phyloP scores from a whole-genome alignment of 2,329 filamentous ascomycete genomes.

The Colletotrichum eremochloae region DNA sequence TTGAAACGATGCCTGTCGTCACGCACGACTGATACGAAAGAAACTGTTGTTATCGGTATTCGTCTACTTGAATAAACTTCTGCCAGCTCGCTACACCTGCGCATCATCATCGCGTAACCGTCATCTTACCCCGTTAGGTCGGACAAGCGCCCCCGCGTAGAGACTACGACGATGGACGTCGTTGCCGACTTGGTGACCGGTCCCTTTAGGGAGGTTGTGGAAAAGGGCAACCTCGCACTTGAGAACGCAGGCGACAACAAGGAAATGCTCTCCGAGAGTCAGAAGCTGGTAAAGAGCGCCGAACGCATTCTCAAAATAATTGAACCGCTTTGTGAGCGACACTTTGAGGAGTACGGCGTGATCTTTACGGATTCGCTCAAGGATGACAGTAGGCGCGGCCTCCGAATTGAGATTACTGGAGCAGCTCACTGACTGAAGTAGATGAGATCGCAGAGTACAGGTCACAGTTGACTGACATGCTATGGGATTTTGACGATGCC shows the following conservation, averaged over 20 bases:
- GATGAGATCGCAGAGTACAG: constrained; percentile 65
- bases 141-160: neutral
- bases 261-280: constrained; percentile 65
- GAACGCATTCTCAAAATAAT: constrained; percentile 64
- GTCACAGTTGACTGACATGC: constrained; percentile 61
- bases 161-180: constrained; percentile 53
- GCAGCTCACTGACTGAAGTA: constrained; percentile 45
- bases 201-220: constrained; percentile 66
- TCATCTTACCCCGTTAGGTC: neutral
- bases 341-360: constrained; percentile 62
- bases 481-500: constrained; percentile 71
- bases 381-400: constrained; percentile 63
- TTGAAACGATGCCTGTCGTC: neutral
- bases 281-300: constrained; percentile 62
- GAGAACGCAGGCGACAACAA: constrained; percentile 61
- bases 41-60: neutral
- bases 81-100: neutral
- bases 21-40: neutral
- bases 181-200: constrained; percentile 60
- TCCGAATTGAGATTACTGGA: neutral
- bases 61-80: neutral
- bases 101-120: neutral
- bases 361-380: constrained; percentile 66
- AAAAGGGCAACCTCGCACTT: constrained; percentile 62
- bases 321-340: constrained; percentile 64